Percentiles rank a stretch among this genome's conserved stretches.
Conservation (phyloP, 2,329 filamentous ascomycete genomes). For the Massarina eburnea region DNA sequence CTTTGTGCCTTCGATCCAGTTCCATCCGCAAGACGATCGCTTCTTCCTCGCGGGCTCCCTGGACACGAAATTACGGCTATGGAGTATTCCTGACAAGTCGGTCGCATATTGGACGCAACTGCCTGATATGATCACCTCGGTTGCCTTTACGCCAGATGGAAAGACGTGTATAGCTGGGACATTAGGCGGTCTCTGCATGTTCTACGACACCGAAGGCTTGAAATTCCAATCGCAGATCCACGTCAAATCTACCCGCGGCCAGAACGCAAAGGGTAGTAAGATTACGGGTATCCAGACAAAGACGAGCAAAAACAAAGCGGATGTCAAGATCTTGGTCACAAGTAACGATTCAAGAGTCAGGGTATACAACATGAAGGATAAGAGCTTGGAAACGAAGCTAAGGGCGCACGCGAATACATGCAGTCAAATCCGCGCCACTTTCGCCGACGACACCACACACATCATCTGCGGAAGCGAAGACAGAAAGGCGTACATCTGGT, state of each 20-base stretch:
- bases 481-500: constrained; percentile 88
- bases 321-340: constrained; percentile 83
- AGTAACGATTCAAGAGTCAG: constrained; percentile 94
- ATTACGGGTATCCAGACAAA: constrained; percentile 91
- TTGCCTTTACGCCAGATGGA: constrained; percentile 90
- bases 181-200: constrained; percentile 79
- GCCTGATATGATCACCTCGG: constrained; percentile 88
- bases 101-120: constrained; percentile 79
- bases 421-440: constrained; percentile 86
- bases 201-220: constrained; percentile 90
- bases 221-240: constrained; percentile 84
- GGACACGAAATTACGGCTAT: constrained; percentile 83
- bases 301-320: constrained; percentile 59
- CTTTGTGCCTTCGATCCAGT: constrained; percentile 91
- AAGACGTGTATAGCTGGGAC: constrained; percentile 87
- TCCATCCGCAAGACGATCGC: constrained; percentile 91
- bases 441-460: constrained; percentile 83
- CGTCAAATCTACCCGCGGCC: constrained; percentile 87
- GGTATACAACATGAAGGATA: constrained; percentile 85
- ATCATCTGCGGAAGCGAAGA: constrained; percentile 95
- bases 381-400: constrained; percentile 83
- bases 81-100: constrained; percentile 96
- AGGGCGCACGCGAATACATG: constrained; percentile 87
- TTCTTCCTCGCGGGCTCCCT: constrained; percentile 95
- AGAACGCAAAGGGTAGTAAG: constrained; percentile 95